Evolutionary conservation across 2,329 filamentous ascomycete species (phyloP).

Genomic region (Xylariaceae sp.): DNA sequence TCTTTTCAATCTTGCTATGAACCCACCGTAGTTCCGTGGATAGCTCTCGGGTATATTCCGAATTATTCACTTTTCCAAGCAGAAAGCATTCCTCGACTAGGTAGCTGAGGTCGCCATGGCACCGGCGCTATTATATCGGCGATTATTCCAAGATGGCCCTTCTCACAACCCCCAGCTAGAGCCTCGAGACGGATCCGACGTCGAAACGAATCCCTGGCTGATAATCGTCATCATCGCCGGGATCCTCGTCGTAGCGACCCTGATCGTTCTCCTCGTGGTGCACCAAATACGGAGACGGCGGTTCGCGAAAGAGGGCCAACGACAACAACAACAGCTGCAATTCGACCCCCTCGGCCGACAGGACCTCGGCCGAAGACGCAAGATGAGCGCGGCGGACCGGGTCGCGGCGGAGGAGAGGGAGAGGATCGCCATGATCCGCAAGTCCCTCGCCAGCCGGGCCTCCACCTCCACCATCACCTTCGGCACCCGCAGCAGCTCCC

Average conservation of each 20-base stretch:
- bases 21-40: background rate
- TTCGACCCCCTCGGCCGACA: conserved; percentile 1
- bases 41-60: conserved; percentile 4
- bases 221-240: conserved; percentile 32
- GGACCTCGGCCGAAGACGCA: conserved; percentile 11
- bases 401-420: conserved; percentile 33
- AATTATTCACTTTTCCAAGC: background rate
- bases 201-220: conserved; percentile 28
- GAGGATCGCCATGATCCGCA: conserved; percentile 36
- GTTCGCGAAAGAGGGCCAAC: conserved; percentile 3
- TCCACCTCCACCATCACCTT: conserved; percentile 24
- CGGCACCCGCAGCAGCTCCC: conserved; percentile 9
- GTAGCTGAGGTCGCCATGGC: conserved; percentile 15
- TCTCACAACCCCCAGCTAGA: conserved; percentile 6
- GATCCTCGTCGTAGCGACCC: conserved; percentile 21
- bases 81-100: conserved; percentile 1
- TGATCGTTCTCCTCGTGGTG: conserved; percentile 25
- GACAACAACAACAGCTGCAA: no score
- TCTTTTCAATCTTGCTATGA: background rate
- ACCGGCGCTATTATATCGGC: conserved; percentile 12
- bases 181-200: conserved; percentile 1
- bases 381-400: conserved; percentile 21
- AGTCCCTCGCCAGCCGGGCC: conserved; percentile 35
- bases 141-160: conserved; percentile 2
- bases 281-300: conserved; percentile 24